These are phyloP conservation scores for Delonix regia DNA, from an alignment of 306 rosid species.

Conservation along the genomic window DNA sequence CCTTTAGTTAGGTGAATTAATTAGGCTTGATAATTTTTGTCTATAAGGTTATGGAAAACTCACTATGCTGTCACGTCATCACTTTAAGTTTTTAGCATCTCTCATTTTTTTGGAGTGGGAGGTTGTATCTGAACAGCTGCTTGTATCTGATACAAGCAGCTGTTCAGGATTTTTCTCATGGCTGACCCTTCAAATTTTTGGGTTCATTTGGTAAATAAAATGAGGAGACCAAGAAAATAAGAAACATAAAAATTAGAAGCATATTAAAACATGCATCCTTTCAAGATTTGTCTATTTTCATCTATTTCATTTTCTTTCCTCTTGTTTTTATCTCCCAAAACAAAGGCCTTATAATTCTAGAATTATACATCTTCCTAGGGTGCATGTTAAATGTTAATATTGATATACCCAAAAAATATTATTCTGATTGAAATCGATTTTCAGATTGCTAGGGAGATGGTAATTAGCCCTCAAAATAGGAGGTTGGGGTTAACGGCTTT, in stretches of 20 bases:
- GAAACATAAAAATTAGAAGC: not conserved
- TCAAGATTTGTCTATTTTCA: not conserved
- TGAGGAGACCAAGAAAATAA: not conserved
- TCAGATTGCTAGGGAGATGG: conserved; percentile 99
- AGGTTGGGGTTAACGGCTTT: conserved; percentile 80
- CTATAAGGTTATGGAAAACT: not conserved
- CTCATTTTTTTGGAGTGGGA: not conserved
- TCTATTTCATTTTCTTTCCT: not conserved
- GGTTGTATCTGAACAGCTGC: not conserved
- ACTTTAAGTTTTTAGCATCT: not conserved
- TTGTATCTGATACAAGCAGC: not conserved
- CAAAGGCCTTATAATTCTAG: not conserved
- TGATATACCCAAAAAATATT: not conserved
- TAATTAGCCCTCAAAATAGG: conserved; percentile 89
- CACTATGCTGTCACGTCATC: not conserved
- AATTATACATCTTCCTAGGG: conserved; percentile 8
- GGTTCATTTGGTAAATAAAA: not conserved
- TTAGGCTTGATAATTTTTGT: not conserved
- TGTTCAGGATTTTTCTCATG: not conserved
- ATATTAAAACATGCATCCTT: not conserved
- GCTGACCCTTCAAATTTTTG: not conserved
- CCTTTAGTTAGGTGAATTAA: not conserved
- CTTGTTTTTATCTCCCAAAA: not conserved
- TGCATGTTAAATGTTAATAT: conserved; percentile 1
- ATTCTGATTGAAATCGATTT: conserved; percentile 34